Evolutionary conservation across 768 basidiomycete genomes (phyloP).

Genomic region (Gyrodon lividus): DNA sequence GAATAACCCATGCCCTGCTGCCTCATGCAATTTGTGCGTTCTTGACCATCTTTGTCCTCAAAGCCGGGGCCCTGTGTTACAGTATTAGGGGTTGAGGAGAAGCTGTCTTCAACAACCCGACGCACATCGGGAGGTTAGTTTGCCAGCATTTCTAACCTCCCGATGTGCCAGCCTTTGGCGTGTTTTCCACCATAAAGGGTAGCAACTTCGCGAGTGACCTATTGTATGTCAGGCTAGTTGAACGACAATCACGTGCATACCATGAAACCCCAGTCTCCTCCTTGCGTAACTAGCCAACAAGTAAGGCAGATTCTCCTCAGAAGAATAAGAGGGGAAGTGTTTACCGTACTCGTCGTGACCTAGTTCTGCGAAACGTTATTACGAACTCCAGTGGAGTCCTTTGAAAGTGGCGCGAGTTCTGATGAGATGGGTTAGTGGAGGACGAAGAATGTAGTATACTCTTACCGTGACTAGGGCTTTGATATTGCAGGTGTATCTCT

Average conservation of each 20-base stretch:
- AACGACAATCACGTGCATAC: constrained; percentile 22
- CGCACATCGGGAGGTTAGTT: constrained; percentile 32
- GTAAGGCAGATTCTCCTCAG: not conserved
- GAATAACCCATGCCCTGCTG: constrained; percentile 39
- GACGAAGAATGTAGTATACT: too few relatives aligned
- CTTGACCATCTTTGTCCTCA: constrained; percentile 35
- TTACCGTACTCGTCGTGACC: constrained; percentile 9
- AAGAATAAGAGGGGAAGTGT: not conserved
- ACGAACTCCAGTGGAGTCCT: too few relatives aligned
- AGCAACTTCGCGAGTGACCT: constrained; percentile 30
- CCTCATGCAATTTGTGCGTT: constrained; percentile 29
- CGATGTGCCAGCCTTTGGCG: constrained; percentile 34
- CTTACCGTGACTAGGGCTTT: too few relatives aligned
- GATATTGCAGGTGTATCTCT: too few relatives aligned
- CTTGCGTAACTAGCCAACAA: constrained; percentile 39
- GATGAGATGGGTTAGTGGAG: too few relatives aligned
- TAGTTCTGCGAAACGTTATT: too few relatives aligned
- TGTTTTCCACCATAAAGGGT: constrained; percentile 25
- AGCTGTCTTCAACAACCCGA: not conserved
- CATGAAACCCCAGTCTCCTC: constrained; percentile 46
- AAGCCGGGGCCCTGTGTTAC: not conserved
- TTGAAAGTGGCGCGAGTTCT: too few relatives aligned
- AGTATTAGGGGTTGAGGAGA: not conserved
- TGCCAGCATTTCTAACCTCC: too few relatives aligned
- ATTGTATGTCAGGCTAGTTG: not conserved